phyloP scores from a whole-genome alignment of 2,329 filamentous ascomycete genomes.

The Dendrostoma leiphaemia region DNA sequence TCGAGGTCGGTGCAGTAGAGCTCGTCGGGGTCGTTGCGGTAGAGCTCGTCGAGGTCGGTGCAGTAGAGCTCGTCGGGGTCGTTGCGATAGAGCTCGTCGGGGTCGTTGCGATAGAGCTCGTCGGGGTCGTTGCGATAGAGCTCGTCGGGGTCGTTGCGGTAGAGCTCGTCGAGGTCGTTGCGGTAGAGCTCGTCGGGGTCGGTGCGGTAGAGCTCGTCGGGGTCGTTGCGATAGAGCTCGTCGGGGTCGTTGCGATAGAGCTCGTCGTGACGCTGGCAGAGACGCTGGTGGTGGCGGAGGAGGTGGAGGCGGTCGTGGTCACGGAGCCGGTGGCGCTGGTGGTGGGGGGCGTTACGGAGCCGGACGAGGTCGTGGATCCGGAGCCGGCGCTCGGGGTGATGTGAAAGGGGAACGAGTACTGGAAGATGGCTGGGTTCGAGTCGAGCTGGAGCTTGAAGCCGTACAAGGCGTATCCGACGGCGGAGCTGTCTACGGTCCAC shows the following conservation, averaged over 20 bases:
- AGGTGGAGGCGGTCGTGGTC: constrained; percentile 24
- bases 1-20: background rate
- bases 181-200: too few species aligned
- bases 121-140: constrained; percentile 27
- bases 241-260: constrained; percentile 20
- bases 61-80: too few species aligned
- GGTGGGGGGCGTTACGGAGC: constrained; percentile 25
- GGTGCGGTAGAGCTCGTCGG: constrained; percentile 24
- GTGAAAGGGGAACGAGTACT: constrained; percentile 63
- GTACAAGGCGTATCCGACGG: constrained; percentile 49
- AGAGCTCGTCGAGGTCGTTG: too few species aligned
- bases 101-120: constrained; percentile 10
- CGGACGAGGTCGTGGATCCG: constrained; percentile 17
- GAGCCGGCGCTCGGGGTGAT: constrained; percentile 38
- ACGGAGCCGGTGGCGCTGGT: constrained; percentile 11
- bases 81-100: constrained; percentile 24
- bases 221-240: constrained; percentile 24
- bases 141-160: constrained; percentile 28
- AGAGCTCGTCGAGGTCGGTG: constrained; percentile 25
- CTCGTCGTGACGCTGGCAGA: constrained; percentile 14
- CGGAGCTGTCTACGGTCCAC: constrained; percentile 48
- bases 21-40: constrained; percentile 24
- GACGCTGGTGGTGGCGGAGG: constrained; percentile 18
- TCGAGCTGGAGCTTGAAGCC: constrained; percentile 55
- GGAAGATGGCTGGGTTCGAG: constrained; percentile 47